phyloP scores from a whole-genome alignment of 164 flowering plant genomes.

The Kingdonia uniflora region DNA sequence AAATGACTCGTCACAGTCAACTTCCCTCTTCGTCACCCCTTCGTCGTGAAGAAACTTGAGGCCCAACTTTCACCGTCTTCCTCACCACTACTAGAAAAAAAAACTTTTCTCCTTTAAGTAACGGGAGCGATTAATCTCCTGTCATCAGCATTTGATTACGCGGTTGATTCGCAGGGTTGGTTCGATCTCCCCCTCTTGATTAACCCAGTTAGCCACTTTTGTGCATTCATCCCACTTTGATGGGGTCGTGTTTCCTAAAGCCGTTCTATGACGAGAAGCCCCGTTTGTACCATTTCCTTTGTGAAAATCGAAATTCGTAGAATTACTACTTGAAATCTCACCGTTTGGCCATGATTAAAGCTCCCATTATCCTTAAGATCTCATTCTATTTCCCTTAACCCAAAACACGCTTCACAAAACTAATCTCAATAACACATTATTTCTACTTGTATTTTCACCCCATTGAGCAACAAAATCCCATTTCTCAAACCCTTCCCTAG shows the following conservation, averaged over 20 bases:
- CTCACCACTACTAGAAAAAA: conserved; percentile 23
- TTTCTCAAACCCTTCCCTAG: too few relatives aligned
- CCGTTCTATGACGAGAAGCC: conserved; percentile 37
- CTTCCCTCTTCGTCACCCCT: conserved; percentile 49
- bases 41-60: conserved; percentile 19
- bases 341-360: conserved; percentile 26
- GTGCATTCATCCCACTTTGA: conserved; percentile 99
- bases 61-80: conserved; percentile 8
- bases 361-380: conserved; percentile 58
- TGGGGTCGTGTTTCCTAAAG: conserved; percentile 75
- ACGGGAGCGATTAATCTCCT: conserved; percentile 59
- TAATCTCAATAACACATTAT: too few relatives aligned
- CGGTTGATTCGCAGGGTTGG: conserved; percentile 41
- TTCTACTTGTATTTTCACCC: too few relatives aligned
- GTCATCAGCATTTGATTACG: conserved; percentile 89
- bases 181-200: conserved; percentile 51
- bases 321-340: conserved; percentile 29
- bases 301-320: conserved; percentile 54
- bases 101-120: conserved; percentile 43
- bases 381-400: conserved; percentile 25
- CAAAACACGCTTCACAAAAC: too few relatives aligned
- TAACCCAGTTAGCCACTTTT: conserved; percentile 83
- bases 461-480: too few relatives aligned
- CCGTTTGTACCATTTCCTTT: conserved; percentile 38
- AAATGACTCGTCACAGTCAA: conserved; percentile 53